Percentiles rank a stretch among this genome's conserved stretches.
Conservation (phyloP, 352 stramenopile genomes). For the Pythium dissimile region DNA sequence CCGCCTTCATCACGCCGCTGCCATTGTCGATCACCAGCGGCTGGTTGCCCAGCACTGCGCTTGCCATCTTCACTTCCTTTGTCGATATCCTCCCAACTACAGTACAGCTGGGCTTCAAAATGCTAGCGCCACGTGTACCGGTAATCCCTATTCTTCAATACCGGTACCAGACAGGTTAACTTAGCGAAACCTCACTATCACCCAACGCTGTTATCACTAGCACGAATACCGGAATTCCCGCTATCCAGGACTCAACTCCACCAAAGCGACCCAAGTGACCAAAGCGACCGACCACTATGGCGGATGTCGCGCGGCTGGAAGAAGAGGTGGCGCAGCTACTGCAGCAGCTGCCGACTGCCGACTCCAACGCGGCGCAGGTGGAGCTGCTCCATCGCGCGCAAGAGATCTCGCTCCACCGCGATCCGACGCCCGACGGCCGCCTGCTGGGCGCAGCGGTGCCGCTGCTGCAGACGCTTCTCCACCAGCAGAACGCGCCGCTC, state of each 20-base stretch:
- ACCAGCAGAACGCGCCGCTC: slow-evolving; percentile 60
- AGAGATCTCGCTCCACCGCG: slow-evolving; percentile 59
- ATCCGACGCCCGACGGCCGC: slow-evolving; percentile 35
- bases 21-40: slow-evolving; percentile 87
- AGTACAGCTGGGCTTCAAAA: slow-evolving; percentile 13
- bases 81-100: not conserved
- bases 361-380: slow-evolving; percentile 44
- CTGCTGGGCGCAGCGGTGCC: slow-evolving; percentile 43
- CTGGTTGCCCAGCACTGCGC: slow-evolving; percentile 75
- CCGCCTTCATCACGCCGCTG: slow-evolving; percentile 79
- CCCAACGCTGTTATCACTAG: too few relatives aligned
- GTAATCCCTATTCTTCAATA: too few relatives aligned
- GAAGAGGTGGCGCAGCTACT: slow-evolving; percentile 51
- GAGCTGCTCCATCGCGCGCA: slow-evolving; percentile 59
- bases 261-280: not conserved
- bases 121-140: not conserved
- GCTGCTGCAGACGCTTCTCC: slow-evolving; percentile 40
- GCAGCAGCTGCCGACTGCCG: slow-evolving; percentile 38
- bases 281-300: slow-evolving; percentile 20
- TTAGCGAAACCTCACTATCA: not conserved
- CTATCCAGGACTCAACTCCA: not conserved
- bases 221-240: not conserved
- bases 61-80: slow-evolving; percentile 30
- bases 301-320: slow-evolving; percentile 25
- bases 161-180: slow-evolving; percentile 6